Percentiles rank a stretch among this genome's conserved stretches.
Conservation (phyloP, 768 basidiomycete genomes). For the Daedaleopsis sinensis region DNA sequence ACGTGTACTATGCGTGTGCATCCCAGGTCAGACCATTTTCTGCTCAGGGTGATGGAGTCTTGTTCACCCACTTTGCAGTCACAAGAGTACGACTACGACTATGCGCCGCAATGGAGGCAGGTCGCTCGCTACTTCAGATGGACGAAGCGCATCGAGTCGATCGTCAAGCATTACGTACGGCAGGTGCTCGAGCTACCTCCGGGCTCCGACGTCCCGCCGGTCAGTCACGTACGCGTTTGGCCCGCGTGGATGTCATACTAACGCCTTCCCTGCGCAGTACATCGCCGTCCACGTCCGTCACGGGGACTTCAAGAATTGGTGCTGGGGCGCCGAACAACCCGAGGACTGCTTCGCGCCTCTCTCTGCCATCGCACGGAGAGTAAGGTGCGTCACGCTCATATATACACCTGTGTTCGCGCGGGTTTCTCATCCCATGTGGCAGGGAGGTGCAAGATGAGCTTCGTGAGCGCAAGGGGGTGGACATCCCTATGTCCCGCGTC, state of each 20-base stretch:
- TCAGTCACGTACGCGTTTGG: constrained; percentile 20
- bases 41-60: constrained; percentile 2
- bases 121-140: constrained; percentile 39
- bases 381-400: constrained; percentile 22
- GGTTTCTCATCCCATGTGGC: background rate
- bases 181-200: constrained; percentile 30
- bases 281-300: constrained; percentile 40
- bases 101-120: constrained; percentile 39
- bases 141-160: constrained; percentile 32
- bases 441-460: constrained; percentile 43
- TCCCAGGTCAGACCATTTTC: constrained; percentile 24
- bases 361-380: constrained; percentile 34
- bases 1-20: constrained; percentile 42
- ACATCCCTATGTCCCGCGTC: constrained; percentile 37
- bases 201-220: constrained; percentile 34
- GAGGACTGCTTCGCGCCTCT: constrained; percentile 45
- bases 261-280: constrained; percentile 26
- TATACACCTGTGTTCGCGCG: background rate
- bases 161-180: constrained; percentile 35
- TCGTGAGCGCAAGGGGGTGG: constrained; percentile 30
- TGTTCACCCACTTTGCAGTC: constrained; percentile 22
- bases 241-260: background rate
- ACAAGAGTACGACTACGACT: constrained; percentile 34
- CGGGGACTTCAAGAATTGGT: constrained; percentile 40
- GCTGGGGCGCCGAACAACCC: constrained; percentile 32